A percentile compares a stretch with the other conserved stretches of the same genome.
phyloP scores from a whole-genome alignment of 108 stramenopile genomes.

The Fragilariopsis cylindrus region DNA sequence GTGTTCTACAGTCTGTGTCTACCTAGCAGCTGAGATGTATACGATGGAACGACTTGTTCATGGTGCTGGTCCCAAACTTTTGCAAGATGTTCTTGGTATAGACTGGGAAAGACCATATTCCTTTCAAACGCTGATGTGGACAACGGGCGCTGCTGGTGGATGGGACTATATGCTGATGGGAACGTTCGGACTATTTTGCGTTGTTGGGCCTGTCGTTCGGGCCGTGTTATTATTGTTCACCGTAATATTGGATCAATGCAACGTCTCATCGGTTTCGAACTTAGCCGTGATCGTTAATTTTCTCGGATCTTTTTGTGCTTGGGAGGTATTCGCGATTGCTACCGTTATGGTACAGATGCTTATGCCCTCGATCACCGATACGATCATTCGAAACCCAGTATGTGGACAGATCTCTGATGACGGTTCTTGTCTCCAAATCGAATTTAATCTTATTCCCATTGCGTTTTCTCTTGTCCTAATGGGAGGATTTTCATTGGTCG shows the following conservation, averaged over 20 bases:
- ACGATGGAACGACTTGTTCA: conserved; percentile 79
- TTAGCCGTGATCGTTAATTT: conserved; percentile 56
- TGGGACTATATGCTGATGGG: conserved; percentile 81
- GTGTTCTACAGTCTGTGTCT: conserved; percentile 39
- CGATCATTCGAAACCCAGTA: conserved; percentile 55
- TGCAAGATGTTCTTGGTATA: conserved; percentile 78
- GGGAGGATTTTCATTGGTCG: conserved; percentile 35
- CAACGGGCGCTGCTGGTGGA: conserved; percentile 81
- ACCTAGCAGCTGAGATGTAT: conserved; percentile 50
- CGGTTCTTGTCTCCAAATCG: conserved; percentile 53
- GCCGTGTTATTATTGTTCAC: conserved; percentile 35
- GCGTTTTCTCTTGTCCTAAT: conserved; percentile 34
- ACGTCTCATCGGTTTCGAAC: neutral
- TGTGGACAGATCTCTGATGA: conserved; percentile 36
- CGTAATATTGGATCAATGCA: conserved; percentile 27
- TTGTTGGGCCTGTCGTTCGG: conserved; percentile 47
- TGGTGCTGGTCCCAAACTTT: conserved; percentile 69
- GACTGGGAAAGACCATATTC: conserved; percentile 70
- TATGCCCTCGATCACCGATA: conserved; percentile 81
- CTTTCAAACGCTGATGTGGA: conserved; percentile 62
- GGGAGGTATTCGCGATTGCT: conserved; percentile 84
- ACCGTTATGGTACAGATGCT: conserved; percentile 75
- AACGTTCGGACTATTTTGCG: conserved; percentile 74
- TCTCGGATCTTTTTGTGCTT: conserved; percentile 82
- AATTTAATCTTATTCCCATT: conserved; percentile 41